Conservation (phyloP, 169 alveolate genomes). For the Theileria parva region DNA sequence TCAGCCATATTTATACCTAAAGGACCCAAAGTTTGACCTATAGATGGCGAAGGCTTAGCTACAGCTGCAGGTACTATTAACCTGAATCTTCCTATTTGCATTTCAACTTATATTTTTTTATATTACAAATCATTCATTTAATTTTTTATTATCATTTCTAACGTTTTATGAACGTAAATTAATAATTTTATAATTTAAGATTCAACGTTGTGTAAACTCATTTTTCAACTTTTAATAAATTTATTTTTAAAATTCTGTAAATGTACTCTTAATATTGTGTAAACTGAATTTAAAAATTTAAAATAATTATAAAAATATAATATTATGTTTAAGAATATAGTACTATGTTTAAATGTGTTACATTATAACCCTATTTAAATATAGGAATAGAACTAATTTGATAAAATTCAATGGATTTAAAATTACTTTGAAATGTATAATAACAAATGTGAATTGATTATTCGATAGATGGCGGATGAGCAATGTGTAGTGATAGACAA, state of each 20-base stretch:
- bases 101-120: not conserved
- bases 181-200: too few relatives aligned
- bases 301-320: too few relatives aligned
- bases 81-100: constrained; percentile 49
- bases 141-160: too few relatives aligned
- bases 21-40: constrained; percentile 90
- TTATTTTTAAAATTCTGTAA: not conserved
- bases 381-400: too few relatives aligned
- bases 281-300: too few relatives aligned
- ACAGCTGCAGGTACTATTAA: constrained; percentile 84
- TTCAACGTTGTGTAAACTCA: not conserved
- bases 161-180: too few relatives aligned
- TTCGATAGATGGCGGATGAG: constrained; percentile 32
- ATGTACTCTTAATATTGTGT: not conserved
- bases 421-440: too few relatives aligned
- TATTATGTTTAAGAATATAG: too few relatives aligned
- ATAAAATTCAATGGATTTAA: too few relatives aligned
- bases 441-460: too few relatives aligned
- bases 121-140: not conserved
- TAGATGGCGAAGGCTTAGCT: constrained; percentile 90
- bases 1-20: constrained; percentile 88
- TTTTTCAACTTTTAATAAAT: not conserved
- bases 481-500: constrained; percentile 55
- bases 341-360: too few relatives aligned
- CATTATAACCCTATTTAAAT: too few relatives aligned